These are phyloP conservation scores for Neurospora sp. DNA, from an alignment of 495 filamentous ascomycete genomes.

Conservation along the genomic window DNA sequence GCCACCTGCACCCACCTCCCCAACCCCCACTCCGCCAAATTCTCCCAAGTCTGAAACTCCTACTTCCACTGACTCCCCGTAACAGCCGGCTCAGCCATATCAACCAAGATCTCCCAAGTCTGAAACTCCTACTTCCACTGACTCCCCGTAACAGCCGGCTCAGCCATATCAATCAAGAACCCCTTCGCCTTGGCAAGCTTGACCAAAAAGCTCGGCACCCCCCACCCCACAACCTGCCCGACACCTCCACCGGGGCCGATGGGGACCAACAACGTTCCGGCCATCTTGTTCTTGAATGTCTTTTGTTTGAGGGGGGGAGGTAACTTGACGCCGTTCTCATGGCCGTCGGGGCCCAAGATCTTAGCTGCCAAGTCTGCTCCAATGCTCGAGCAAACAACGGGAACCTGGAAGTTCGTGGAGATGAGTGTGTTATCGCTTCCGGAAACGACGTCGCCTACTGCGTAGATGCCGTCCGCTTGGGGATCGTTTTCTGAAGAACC, in stretches of 20 bases:
- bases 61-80: neutral
- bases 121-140: neutral
- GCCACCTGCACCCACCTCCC: neutral
- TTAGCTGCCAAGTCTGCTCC: neutral
- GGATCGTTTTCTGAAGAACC: neutral
- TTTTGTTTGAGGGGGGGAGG: neutral
- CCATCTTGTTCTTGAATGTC: constrained; percentile 28
- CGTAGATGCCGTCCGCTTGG: neutral
- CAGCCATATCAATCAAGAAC: constrained; percentile 26
- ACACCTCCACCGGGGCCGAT: constrained; percentile 45
- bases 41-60: neutral
- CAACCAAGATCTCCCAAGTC: constrained; percentile 9
- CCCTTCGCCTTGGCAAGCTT: constrained; percentile 47
- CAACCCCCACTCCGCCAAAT: neutral
- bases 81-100: neutral
- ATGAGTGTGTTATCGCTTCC: neutral
- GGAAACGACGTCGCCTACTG: constrained; percentile 1
- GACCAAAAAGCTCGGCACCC: constrained; percentile 41
- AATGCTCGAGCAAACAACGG: neutral
- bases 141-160: neutral
- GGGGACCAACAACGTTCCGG: constrained; percentile 32
- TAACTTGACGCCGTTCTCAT: neutral
- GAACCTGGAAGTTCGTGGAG: neutral
- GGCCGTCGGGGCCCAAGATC: neutral
- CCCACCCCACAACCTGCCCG: constrained; percentile 38